A percentile compares a stretch with the other conserved stretches of the same genome.
Conservation (phyloP, 495 filamentous ascomycete species). For the Rostrohypoxylon terebratum region DNA sequence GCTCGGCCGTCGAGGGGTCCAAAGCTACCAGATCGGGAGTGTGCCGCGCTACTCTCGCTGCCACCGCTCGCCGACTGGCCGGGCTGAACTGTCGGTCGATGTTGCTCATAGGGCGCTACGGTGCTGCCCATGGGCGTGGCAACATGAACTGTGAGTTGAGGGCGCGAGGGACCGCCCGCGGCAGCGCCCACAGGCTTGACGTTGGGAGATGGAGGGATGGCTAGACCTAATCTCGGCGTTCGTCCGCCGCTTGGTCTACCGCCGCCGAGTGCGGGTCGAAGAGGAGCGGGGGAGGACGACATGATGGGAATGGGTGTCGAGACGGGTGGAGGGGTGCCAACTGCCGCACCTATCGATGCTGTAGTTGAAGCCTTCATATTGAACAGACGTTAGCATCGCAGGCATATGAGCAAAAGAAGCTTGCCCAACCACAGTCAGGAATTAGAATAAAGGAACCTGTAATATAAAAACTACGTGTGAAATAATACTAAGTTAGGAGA, state of each 20-base stretch:
- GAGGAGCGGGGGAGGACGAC: conserved; percentile 78
- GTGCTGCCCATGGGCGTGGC: conserved; percentile 87
- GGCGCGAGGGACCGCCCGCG: conserved; percentile 48
- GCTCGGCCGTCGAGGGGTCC: conserved; percentile 77
- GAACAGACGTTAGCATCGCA: conserved; percentile 48
- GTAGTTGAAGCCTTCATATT: conserved; percentile 48
- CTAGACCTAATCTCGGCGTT: conserved; percentile 83
- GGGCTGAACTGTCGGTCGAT: conserved; percentile 57
- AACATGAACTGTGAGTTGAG: conserved; percentile 75
- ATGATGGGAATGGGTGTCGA: conserved; percentile 68
- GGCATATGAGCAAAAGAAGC: conserved; percentile 31
- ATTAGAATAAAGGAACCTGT: not conserved
- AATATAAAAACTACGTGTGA: not conserved
- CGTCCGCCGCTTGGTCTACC: conserved; percentile 72
- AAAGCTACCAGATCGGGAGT: conserved; percentile 80
- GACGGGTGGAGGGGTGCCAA: conserved; percentile 46
- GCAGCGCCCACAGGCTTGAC: conserved; percentile 72
- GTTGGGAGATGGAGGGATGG: conserved; percentile 87
- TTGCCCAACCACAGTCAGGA: conserved; percentile 4
- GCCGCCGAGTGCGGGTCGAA: conserved; percentile 86
- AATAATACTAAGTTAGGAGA: conserved; percentile 8
- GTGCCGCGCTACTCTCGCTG: conserved; percentile 72
- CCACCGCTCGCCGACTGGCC: conserved; percentile 74
- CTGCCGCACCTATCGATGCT: conserved; percentile 41
- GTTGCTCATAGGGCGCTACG: conserved; percentile 71